Evolutionary conservation across 176 grass and related monocot species (phyloP).

Genomic region (Carex cristatella): DNA sequence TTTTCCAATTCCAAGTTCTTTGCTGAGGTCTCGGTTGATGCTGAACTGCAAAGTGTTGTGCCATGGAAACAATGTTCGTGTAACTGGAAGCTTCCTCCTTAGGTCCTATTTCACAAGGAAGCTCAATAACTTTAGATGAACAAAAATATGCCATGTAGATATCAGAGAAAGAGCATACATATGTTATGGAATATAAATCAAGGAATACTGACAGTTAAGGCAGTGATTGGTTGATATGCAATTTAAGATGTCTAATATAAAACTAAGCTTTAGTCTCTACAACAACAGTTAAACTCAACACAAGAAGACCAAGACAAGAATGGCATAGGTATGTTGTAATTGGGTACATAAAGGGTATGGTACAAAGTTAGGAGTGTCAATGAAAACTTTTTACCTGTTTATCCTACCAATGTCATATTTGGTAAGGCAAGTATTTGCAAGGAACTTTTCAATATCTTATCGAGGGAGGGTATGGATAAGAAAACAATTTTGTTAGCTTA

Average conservation of each 20-base stretch:
- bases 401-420: too few relatives aligned
- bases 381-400: too few relatives aligned
- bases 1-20: slow-evolving; percentile 85
- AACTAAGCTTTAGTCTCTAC: neutral
- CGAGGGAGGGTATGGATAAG: too few relatives aligned
- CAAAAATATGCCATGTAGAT: neutral
- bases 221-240: neutral
- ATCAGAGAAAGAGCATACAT: neutral
- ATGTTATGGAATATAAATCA: neutral
- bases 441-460: too few relatives aligned
- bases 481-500: too few relatives aligned
- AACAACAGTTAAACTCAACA: neutral
- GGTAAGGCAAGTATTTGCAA: too few relatives aligned
- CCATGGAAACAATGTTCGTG: slow-evolving; percentile 92
- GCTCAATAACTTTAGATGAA: neutral
- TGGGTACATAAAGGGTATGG: neutral
- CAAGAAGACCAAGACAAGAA: neutral
- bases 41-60: slow-evolving; percentile 74
- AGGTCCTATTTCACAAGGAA: slow-evolving; percentile 55
- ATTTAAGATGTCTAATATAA: neutral
- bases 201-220: neutral
- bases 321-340: neutral
- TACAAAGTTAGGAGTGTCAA: neutral
- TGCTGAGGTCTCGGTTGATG: slow-evolving; percentile 70
- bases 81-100: slow-evolving; percentile 92